Evolutionary conservation across 805 yeast species (phyloP), one percentile per base, ranked within the genome.

Genomic region (Candida ortonii): DNA sequence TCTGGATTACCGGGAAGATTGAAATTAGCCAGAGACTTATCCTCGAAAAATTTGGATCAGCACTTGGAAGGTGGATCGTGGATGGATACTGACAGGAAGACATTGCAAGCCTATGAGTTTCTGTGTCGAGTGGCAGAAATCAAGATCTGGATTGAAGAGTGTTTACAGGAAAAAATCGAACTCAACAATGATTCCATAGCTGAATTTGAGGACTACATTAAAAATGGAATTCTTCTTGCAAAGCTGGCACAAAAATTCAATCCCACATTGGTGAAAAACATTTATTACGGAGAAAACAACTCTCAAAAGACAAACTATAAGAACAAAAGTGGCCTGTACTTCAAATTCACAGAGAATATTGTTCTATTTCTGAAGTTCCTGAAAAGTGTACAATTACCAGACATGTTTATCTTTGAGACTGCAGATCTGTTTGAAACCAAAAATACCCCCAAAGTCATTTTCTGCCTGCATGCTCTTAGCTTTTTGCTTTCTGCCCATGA

Each of bases 401-500:
- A 85, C 37, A 70, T 88, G 35, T 93, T 89, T 57, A 73, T 84
- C 30, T 93, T 93, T 55, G 98, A 90, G 56, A 72, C 89, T 39
- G 88, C 95, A 3, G 98, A 93, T 59, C 68, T 93, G 22, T 93
- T 88, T 61, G 97, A 93, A 53, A 81, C 82, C 53, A 89, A 87
- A 52, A 84, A 90, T 53, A 74, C 89, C 14, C 97, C 97, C 11
- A 89, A 86, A 53, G 97, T 93, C 16, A 83, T 93, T 55, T 88
- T 87, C 60, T 89, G 97, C 48, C 61, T 93, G 22, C 96, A 90
- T 63, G 96, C 96, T 2, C 62, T 90, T 44, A 79, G 88, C 32
- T 85, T 76, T 47, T 76, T 86, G 55, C 67, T 93, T 36, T 71
- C 80, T 39, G 68, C 70, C 46, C 67, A 76, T 17, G 71, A 73